Evolutionary conservation across 371 early-diverging fungal species (phyloP), one percentile per base, ranked within the genome.

Genomic region (Mucor irregularis): DNA sequence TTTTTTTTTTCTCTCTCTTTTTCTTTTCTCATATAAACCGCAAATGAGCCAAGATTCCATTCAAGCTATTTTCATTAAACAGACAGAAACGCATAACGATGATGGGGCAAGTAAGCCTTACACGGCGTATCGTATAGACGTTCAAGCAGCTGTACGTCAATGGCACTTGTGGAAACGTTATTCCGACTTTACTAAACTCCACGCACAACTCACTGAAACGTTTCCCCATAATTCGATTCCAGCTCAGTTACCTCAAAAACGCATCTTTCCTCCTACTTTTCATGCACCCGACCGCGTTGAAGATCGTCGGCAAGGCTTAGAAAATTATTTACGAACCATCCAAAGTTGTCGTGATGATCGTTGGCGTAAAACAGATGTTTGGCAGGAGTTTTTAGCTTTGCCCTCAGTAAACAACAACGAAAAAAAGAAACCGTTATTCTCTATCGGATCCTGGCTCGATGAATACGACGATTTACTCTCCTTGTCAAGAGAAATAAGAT

Each of bases 91-190:
- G 7, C 69, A 82, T 22, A 50, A 72, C 5, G 67, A 75, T 9
- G 89, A 90, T 4, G n/a, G n/a, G n/a, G n/a, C n/a, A n/a, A n/a
- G 24, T 24, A 86, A 86, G 62, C 75, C 82, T 0, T 89, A 90
- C 61, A 80, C 83, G 1, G 88, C 69, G 26, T 91, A 89, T 54
- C 77, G 77, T 11, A 69, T 91, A 25, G 85, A 88, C 47, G 81
- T 91, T 17, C 87, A 86, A 52, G 89, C 87, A 5, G 84, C 91
- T 2, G 89, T 92, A 10, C 82, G 92, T 24, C 80, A 87, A 3
- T 95, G 94, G 93, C 81, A 84, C 3, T 82, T 93, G 10, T 91
- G 90, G 89, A 87, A 86, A 49, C 84, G 95, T 0, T 95, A 92
- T 73, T 85, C 85, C 35, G 93, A 93, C 40, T 94, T 94, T 62